Evolutionary conservation across 352 stramenopile species (phyloP).

Genomic region (Phytopythium vexans): DNA sequence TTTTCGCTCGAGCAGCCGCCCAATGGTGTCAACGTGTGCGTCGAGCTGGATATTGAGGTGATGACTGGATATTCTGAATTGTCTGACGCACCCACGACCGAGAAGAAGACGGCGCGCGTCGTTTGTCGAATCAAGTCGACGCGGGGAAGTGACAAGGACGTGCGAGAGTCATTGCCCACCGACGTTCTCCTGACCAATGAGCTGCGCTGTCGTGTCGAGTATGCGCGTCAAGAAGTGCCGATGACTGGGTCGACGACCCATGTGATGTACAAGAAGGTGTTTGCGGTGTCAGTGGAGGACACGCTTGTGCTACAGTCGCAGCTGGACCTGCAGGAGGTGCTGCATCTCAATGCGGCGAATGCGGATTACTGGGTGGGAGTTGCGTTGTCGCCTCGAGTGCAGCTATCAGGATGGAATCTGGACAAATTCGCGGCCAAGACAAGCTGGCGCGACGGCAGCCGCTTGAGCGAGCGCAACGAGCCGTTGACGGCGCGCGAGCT

Average conservation of each 20-base stretch:
- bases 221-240: constrained; percentile 39
- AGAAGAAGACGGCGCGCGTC: constrained; percentile 21
- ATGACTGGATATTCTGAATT: constrained; percentile 3
- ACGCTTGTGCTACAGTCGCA: constrained; percentile 38
- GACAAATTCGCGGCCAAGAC: constrained; percentile 43
- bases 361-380: constrained; percentile 59
- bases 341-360: constrained; percentile 28
- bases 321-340: constrained; percentile 44
- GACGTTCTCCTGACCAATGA: constrained; percentile 10
- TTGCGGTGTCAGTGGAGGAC: constrained; percentile 40
- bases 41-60: constrained; percentile 25
- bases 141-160: constrained; percentile 19
- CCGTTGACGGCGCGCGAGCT: constrained; percentile 43
- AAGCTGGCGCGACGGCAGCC: constrained; percentile 5
- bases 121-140: constrained; percentile 34
- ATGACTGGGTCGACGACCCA: constrained; percentile 18
- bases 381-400: constrained; percentile 31
- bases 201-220: constrained; percentile 40
- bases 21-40: constrained; percentile 16
- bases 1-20: constrained; percentile 30
- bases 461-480: constrained; percentile 34
- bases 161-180: constrained; percentile 24
- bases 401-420: constrained; percentile 41
- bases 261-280: constrained; percentile 51
- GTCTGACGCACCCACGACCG: no score